A percentile compares a stretch with the other conserved stretches of the same genome.
These are phyloP conservation scores for Dipteronia dyeriana DNA, from an alignment of 345 rosid species.

Conservation along the genomic window DNA sequence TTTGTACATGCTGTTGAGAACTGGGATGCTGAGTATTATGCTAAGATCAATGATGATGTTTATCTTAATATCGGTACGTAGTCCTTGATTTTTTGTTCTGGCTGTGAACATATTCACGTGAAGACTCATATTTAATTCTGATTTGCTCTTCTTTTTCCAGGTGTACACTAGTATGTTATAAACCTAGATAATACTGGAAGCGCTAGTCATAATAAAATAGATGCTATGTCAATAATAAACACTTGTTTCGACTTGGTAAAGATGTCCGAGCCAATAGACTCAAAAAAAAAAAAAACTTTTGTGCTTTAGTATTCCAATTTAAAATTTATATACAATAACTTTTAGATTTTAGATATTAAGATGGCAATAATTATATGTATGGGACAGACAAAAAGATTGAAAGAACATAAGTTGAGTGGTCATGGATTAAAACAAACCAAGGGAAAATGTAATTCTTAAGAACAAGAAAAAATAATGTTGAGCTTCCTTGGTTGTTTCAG, in stretches of 20 bases:
- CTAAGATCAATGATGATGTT: conserved; percentile 79
- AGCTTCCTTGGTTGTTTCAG: not conserved
- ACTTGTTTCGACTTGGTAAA: not conserved
- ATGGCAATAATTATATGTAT: not conserved
- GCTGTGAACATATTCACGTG: not conserved
- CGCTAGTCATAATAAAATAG: not conserved
- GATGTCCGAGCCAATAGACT: not conserved
- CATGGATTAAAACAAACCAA: not conserved
- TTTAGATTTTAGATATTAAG: conserved; percentile 2
- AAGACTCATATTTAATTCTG: not conserved
- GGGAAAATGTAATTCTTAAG: not conserved
- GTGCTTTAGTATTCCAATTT: not conserved
- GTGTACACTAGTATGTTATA: not conserved
- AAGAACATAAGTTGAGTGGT: not conserved
- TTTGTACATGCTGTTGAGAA: conserved; percentile 50
- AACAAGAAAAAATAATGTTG: not conserved
- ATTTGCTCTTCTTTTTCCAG: conserved; percentile 6
- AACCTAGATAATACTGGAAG: not conserved
- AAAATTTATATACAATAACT: conserved; percentile 1
- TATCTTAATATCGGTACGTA: conserved; percentile 72
- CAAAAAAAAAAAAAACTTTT: not conserved
- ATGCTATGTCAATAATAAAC: not conserved
- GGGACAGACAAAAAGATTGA: not conserved
- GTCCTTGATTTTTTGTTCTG: conserved; percentile 8
- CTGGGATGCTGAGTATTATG: conserved; percentile 79